phyloP scores from a whole-genome alignment of 257 asterid species.

The Solanum chiquidenum region DNA sequence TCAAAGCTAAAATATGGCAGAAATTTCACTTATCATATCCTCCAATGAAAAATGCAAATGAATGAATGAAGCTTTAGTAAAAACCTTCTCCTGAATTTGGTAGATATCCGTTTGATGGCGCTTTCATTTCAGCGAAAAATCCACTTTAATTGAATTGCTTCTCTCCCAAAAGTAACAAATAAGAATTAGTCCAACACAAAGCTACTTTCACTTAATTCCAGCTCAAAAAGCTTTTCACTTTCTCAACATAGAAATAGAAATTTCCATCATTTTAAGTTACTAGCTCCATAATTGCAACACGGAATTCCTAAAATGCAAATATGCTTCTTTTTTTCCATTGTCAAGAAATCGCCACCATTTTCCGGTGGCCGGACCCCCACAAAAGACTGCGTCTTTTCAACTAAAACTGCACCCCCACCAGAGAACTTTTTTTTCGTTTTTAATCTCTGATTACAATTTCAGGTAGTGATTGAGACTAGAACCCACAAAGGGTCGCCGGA shows the following conservation, averaged over 20 bases:
- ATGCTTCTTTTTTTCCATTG: neutral
- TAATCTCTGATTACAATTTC: neutral
- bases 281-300: neutral
- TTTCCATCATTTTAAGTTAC: neutral
- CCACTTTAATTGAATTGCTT: neutral
- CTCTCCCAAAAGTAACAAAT: neutral
- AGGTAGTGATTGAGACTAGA: neutral
- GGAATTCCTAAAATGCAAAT: neutral
- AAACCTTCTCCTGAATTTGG: constrained; percentile 81
- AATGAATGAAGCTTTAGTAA: neutral
- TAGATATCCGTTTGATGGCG: constrained; percentile 60
- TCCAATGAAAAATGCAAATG: neutral
- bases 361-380: neutral
- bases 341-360: neutral
- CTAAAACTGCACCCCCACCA: neutral
- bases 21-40: neutral
- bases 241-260: neutral
- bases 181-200: neutral
- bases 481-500: constrained; percentile 4
- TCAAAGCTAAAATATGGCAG: neutral
- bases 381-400: neutral
- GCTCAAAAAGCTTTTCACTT: neutral
- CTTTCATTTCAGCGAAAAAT: constrained; percentile 48
- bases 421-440: neutral
- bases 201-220: neutral